phyloP scores from a whole-genome alignment of 352 stramenopile species.

The Pythium sukuiense region DNA sequence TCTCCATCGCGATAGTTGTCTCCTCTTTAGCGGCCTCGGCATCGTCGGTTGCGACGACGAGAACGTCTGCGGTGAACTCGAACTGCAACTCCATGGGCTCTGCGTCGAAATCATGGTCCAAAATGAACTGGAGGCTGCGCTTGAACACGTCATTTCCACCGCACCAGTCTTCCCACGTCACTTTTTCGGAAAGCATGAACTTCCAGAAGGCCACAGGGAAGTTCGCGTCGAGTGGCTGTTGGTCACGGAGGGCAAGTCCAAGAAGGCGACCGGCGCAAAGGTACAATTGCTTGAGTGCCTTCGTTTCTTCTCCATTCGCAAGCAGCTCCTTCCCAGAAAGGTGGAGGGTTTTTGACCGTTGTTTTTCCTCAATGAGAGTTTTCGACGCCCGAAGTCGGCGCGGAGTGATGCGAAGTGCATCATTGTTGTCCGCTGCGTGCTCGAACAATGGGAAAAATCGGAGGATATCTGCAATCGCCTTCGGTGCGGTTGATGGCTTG shows the following conservation, averaged over 20 bases:
- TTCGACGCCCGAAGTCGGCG: conserved; percentile 34
- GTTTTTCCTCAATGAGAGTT: conserved; percentile 40
- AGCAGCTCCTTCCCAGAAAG: conserved; percentile 46
- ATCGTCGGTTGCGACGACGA: conserved; percentile 29
- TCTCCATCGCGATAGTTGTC: conserved; percentile 47
- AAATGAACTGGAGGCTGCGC: conserved; percentile 57
- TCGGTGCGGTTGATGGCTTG: conserved; percentile 5
- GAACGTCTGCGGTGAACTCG: conserved; percentile 55
- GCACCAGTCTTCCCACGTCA: conserved; percentile 67
- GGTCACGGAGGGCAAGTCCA: conserved; percentile 67
- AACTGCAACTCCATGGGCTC: conserved; percentile 65
- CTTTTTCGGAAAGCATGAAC: conserved; percentile 46
- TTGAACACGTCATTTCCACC: conserved; percentile 55
- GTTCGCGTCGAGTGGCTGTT: conserved; percentile 56
- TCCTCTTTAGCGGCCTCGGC: neutral
- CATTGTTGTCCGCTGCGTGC: conserved; percentile 28
- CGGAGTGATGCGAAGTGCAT: conserved; percentile 38
- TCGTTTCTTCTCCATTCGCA: conserved; percentile 33
- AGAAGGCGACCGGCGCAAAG: conserved; percentile 60
- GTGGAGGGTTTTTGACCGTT: conserved; percentile 25
- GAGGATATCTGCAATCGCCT: conserved; percentile 29
- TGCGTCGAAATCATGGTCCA: conserved; percentile 66
- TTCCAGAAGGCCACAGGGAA: conserved; percentile 75
- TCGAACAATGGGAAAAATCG: conserved; percentile 63
- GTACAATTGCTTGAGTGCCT: conserved; percentile 61